Evolutionary conservation across 345 rosid genomes (phyloP).

Genomic region (Eucalyptus regnans): DNA sequence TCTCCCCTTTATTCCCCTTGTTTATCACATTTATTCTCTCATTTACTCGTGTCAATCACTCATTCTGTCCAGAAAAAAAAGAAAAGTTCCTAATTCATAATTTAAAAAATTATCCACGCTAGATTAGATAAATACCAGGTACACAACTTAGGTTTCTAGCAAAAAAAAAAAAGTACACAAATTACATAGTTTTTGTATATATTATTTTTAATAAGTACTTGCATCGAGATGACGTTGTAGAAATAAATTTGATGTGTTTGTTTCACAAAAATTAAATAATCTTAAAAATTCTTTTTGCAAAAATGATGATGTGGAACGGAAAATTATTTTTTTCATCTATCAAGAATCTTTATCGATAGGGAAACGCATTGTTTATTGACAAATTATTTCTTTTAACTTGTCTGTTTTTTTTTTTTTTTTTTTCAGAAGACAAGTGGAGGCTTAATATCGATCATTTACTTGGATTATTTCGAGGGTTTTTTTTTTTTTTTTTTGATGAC

Average conservation of each 20-base stretch:
- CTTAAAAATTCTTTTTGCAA: not conserved
- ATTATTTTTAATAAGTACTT: not conserved
- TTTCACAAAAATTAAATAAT: not conserved
- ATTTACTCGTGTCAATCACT: not conserved
- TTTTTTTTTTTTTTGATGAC: no score
- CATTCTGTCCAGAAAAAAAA: not conserved
- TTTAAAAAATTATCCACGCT: not conserved
- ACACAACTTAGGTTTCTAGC: no score
- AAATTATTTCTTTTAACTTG: not conserved
- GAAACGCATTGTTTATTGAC: rapidly evolving
- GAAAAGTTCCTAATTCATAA: not conserved
- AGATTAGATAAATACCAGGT: not conserved
- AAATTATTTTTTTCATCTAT: not conserved
- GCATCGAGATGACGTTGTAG: not conserved
- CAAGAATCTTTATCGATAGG: rapidly evolving
- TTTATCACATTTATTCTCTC: not conserved
- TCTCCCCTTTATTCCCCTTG: not conserved
- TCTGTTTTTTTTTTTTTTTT: no score
- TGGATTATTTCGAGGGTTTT: no score
- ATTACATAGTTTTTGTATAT: not conserved
- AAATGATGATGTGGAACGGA: no score
- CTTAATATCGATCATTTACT: no score
- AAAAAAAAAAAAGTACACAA: not conserved
- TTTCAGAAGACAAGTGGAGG: no score
- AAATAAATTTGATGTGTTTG: not conserved